Evolutionary conservation across 352 stramenopile genomes (phyloP), one percentile per base, ranked within the genome.

Genomic region (Phytophthora pistaciae): DNA sequence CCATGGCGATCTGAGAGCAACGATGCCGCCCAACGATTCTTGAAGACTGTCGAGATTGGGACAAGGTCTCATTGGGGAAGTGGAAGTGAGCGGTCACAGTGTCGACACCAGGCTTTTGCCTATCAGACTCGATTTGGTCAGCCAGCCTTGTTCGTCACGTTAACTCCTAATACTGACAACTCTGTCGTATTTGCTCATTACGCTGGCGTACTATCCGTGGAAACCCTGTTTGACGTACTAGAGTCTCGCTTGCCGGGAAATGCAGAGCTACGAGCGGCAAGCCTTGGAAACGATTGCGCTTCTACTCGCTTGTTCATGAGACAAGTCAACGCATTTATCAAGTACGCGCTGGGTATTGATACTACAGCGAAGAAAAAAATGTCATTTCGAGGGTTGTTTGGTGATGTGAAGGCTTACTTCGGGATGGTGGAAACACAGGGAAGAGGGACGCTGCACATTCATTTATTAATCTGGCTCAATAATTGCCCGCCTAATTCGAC

Each of bases 51-150:
- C 5, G 50, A 67, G 42, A 31, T 56, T 33, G 21, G 27, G 2
- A 33, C 20, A 6, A n/a, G 10, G 18, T 7, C 52, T 25, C 18
- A 56, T 20, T 70, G 55, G 63, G 55, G 63, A 3, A 64, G 54
- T 25, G 33, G 56, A 14, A 55, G 42, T 7, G 54, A 69, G 20
- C 54, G 54, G 5, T 48, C 55, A 7, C 29, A 59, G 16, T 70
- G 63, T 27, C 21, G 55, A 20, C 44, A 50, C 3, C 21, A 48
- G 9, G 63, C 44, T 3, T 59, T 70, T 46, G 55, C 54, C 1
- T 60, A 61, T 38, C 63, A 70, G 29, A 21, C 33, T 14, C 29
- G 54, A 4, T 64, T 64, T 21, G 63, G 54, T 3, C 63, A 69
- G 18, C 63, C 63, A 4, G 7, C 44, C 0, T 21, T 70, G 8